These are phyloP conservation scores for Fusarium tuaranense DNA, from an alignment of 2,329 filamentous ascomycete genomes.

Conservation along the genomic window DNA sequence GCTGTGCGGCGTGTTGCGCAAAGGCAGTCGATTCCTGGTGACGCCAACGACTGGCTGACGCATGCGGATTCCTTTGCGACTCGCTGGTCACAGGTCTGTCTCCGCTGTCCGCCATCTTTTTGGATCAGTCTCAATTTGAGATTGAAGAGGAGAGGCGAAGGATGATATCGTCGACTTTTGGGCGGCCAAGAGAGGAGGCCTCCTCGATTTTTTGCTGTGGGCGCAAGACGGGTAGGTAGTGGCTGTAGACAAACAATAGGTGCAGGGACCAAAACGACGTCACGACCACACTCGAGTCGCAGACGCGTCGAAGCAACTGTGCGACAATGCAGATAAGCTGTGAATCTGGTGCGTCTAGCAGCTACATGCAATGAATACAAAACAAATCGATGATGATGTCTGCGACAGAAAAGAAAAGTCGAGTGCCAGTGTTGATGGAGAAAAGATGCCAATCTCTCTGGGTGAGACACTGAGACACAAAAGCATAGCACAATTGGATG, in stretches of 20 bases:
- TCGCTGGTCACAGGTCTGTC: conserved; percentile 45
- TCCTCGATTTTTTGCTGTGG: conserved; percentile 14
- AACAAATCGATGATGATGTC: conserved; percentile 10
- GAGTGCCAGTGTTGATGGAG: background rate
- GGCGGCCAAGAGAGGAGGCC: conserved; percentile 22
- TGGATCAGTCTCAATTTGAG: background rate
- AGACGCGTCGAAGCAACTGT: background rate
- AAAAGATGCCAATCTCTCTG: conserved; percentile 17
- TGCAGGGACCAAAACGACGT: conserved; percentile 17
- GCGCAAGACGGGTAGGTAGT: conserved; percentile 23
- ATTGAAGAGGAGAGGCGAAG: background rate
- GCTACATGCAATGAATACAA: background rate
- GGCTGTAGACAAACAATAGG: conserved; percentile 5
- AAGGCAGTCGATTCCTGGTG: conserved; percentile 72
- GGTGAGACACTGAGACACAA: conserved; percentile 29
- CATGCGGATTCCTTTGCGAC: conserved; percentile 62
- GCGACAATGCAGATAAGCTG: background rate
- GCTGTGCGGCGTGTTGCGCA: conserved; percentile 58
- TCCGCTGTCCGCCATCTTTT: conserved; percentile 36
- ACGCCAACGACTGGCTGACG: conserved; percentile 69
- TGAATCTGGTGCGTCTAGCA: background rate
- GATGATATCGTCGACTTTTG: background rate
- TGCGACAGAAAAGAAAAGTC: conserved; percentile 6
- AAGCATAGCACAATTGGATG: conserved; percentile 22
- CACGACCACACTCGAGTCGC: conserved; percentile 3